Evolutionary conservation across 1,284 basidiomycete species (phyloP).

Genomic region (Puccinia polysora): DNA sequence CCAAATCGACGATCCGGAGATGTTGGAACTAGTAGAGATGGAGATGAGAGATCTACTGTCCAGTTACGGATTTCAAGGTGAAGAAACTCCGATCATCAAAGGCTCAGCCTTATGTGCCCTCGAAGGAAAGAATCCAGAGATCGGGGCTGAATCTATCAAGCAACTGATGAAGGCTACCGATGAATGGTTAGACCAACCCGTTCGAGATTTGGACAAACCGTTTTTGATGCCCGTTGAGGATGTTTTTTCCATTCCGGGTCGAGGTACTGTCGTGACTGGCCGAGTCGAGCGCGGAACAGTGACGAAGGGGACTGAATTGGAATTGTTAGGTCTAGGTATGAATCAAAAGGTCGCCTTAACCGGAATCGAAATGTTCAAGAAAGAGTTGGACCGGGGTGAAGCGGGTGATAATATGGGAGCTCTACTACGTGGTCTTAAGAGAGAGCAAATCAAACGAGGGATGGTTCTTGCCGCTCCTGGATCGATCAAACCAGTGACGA

Average conservation of each 20-base stretch:
- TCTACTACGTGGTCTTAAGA: constrained; percentile 91
- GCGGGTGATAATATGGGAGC: constrained; percentile 99
- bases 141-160: constrained; percentile 74
- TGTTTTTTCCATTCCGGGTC: constrained; percentile 95
- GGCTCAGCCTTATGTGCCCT: constrained; percentile 94
- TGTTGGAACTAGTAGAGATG: constrained; percentile 99
- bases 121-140: constrained; percentile 73
- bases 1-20: constrained; percentile 91
- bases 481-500: constrained; percentile 88
- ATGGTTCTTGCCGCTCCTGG: constrained; percentile 86
- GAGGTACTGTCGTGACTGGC: constrained; percentile 96
- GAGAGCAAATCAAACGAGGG: constrained; percentile 90
- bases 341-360: constrained; percentile 89
- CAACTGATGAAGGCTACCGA: constrained; percentile 87
- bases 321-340: constrained; percentile 82
- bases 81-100: constrained; percentile 93
- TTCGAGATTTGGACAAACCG: constrained; percentile 94
- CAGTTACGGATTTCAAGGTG: constrained; percentile 84
- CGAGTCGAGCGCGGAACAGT: constrained; percentile 93
- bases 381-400: constrained; percentile 95
- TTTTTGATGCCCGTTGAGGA: constrained; percentile 97
- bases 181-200: constrained; percentile 88
- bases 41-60: constrained; percentile 98
- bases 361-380: constrained; percentile 99
- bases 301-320: constrained; percentile 87